A percentile compares a stretch with the other conserved stretches of the same genome.
These are phyloP conservation scores for Xylaria sp. DNA, from an alignment of 2,329 filamentous ascomycete genomes.

Conservation along the genomic window DNA sequence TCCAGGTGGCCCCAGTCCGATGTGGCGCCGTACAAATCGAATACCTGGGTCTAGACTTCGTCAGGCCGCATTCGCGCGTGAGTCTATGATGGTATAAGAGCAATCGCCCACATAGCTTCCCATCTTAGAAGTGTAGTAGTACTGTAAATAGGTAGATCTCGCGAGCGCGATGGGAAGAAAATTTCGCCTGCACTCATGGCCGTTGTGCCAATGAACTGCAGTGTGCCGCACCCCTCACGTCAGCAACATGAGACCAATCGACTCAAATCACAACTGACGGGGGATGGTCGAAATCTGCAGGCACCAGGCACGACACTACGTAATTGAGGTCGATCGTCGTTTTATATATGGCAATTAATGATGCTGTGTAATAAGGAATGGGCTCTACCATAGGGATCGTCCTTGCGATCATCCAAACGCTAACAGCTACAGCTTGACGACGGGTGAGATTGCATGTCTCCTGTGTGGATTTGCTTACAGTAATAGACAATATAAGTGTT, in stretches of 20 bases:
- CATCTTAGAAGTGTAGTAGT: not conserved
- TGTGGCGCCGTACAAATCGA: constrained; percentile 14
- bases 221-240: constrained; percentile 33
- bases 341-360: constrained; percentile 21
- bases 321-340: constrained; percentile 17
- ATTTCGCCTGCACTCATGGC: not conserved
- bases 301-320: constrained; percentile 2
- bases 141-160: too few relatives aligned
- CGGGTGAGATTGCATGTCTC: constrained; percentile 22
- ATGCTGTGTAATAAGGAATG: constrained; percentile 11
- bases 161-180: not conserved
- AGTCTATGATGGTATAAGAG: constrained; percentile 2
- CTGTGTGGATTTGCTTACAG: constrained; percentile 10
- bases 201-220: constrained; percentile 27
- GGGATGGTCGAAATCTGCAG: constrained; percentile 17
- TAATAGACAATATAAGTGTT: not conserved
- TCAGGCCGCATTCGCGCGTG: constrained; percentile 13
- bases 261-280: constrained; percentile 26
- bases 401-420: constrained; percentile 28
- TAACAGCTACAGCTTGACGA: not conserved
- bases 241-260: constrained; percentile 37
- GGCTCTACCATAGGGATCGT: constrained; percentile 21
- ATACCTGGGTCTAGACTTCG: constrained; percentile 23
- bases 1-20: constrained; percentile 19
- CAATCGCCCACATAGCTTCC: constrained; percentile 5